Conservation (phyloP, 129 eudicot species). For the Saussurea involucrata region DNA sequence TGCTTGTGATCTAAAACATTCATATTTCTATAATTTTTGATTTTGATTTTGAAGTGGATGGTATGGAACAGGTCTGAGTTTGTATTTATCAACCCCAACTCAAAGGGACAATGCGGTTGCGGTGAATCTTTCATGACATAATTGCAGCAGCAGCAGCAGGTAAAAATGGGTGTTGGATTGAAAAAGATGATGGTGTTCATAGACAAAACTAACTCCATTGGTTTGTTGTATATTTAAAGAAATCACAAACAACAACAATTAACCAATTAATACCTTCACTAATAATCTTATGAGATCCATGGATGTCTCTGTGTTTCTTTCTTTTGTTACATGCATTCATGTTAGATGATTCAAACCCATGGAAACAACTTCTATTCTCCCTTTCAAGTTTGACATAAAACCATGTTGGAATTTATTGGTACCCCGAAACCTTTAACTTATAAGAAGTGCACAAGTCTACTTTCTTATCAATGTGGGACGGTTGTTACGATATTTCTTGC, state of each 20-base stretch:
- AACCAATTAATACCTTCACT: neutral
- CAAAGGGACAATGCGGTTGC: slow-evolving; percentile 66
- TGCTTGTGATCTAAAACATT: neutral
- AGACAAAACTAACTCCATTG: neutral
- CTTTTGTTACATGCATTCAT: no score
- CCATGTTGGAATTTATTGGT: neutral
- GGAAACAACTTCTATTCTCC: no score
- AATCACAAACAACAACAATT: neutral
- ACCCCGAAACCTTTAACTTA: no score
- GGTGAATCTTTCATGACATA: slow-evolving; percentile 73
- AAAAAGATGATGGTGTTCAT: neutral
- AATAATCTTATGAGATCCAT: neutral
- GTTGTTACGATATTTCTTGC: no score
- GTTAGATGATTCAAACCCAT: no score
- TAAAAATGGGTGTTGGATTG: neutral
- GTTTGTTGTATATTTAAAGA: slow-evolving; percentile 6
- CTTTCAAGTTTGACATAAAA: no score
- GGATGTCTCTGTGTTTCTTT: no score
- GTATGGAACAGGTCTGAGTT: slow-evolving; percentile 49
- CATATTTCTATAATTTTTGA: neutral
- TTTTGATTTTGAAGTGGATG: neutral
- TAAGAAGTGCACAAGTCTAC: neutral
- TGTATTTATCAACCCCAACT: slow-evolving; percentile 60
- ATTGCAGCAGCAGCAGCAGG: neutral
- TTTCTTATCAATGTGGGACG: no score